Evolutionary conservation across 164 flowering plant species (phyloP), one percentile per base, ranked within the genome.

Genomic region (Amborella trichopoda): DNA sequence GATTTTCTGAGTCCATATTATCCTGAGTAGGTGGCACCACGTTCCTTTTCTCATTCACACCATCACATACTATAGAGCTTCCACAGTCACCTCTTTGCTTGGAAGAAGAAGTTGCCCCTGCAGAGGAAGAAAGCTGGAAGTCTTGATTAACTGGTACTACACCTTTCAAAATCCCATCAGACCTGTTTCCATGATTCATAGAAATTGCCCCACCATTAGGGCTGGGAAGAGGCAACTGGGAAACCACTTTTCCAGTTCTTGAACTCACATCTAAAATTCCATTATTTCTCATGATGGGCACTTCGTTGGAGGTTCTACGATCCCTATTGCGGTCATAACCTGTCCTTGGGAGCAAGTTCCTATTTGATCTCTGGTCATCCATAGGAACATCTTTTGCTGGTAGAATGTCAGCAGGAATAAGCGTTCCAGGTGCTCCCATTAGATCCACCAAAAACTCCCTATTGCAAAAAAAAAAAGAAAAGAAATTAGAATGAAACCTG

Each of bases 391-490:
- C 94, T 56, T 67, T 82, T 24, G 63, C 56, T 65, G 76, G 88
- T 30, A 67, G 59, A 53, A 71, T 62, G 56, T 93, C 99, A 48
- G 82, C 82, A 44, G 99, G 99, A 66, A 93, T 77, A 46, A 88
- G 89, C 22, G 97, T 85, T 55, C 99, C 99, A 44, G 97, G 99
- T 38, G 75, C 97, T 33, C 74, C 94, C 99, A 93, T 93, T 48
- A 93, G 97, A 77, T 93, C 99, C 61, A 93, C 96, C 71, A 93
- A 67, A 66, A 66, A 85, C 58, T 93, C 99, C 70, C 99, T 93
- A 88, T 33, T 56, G 28, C 51, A 67, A 34, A 52, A 55, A 42
- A 50, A 38, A 3, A 62, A 26, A 40, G 19, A 54, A 70, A 9
- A n/a, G n/a, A n/a, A n/a, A n/a, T n/a, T n/a, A n/a, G n/a, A n/a